Conservation (phyloP, 2,329 filamentous ascomycete species). For the Pseudonectria foliicola region DNA sequence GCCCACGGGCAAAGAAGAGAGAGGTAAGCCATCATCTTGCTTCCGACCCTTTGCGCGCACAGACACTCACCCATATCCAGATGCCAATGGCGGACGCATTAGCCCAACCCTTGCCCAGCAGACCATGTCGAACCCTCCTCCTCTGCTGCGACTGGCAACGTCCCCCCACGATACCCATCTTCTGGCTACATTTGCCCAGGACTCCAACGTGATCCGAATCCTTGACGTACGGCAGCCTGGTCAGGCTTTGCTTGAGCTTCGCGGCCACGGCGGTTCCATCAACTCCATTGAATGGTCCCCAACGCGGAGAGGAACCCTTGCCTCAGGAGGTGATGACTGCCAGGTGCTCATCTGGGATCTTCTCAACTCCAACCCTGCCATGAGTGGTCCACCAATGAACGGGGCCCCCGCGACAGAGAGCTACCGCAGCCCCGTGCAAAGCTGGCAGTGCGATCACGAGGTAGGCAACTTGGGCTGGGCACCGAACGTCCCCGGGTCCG, state of each 20-base stretch:
- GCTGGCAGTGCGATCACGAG: constrained; percentile 83
- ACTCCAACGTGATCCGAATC: constrained; percentile 87
- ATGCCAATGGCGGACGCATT: constrained; percentile 54
- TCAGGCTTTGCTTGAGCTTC: constrained; percentile 87
- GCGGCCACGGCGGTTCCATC: constrained; percentile 75
- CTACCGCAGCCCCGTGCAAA: constrained; percentile 61
- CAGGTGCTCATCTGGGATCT: constrained; percentile 93
- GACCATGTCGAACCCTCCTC: constrained; percentile 69
- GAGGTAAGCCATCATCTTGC: constrained; percentile 42
- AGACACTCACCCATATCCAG: constrained; percentile 25
- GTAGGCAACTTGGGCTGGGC: constrained; percentile 82
- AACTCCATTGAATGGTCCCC: constrained; percentile 98
- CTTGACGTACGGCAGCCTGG: constrained; percentile 94
- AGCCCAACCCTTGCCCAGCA: constrained; percentile 72
- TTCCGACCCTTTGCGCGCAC: neutral
- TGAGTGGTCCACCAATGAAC: constrained; percentile 35
- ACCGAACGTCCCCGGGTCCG: constrained; percentile 59
- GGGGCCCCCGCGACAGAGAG: constrained; percentile 47
- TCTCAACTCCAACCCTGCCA: constrained; percentile 52
- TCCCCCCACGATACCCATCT: constrained; percentile 94
- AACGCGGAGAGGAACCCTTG: constrained; percentile 74
- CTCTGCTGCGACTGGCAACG: constrained; percentile 73
- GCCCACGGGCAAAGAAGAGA: constrained; percentile 77
- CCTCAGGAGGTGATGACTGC: constrained; percentile 86
- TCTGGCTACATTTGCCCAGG: constrained; percentile 92